These are phyloP conservation scores for Cladophialophora immunda DNA, from an alignment of 2,329 filamentous ascomycete species.

Conservation along the genomic window DNA sequence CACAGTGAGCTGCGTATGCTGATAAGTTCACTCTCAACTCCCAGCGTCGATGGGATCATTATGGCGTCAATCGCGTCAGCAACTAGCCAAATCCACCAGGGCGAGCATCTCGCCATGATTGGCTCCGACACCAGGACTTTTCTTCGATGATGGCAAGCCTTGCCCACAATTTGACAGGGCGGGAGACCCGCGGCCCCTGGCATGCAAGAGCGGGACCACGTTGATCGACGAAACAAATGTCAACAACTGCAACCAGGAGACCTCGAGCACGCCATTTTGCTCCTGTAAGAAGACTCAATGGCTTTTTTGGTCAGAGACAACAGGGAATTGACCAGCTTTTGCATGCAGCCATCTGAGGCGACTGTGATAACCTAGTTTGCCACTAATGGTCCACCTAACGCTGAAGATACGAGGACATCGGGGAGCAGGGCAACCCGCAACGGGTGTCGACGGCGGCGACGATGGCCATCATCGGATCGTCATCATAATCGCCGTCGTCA, in stretches of 20 bases:
- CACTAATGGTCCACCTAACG: not conserved
- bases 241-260: conserved; percentile 4
- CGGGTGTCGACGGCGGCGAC: not conserved
- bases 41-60: conserved; percentile 27
- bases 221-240: conserved; percentile 24
- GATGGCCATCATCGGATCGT: not conserved
- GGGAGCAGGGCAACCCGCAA: not conserved
- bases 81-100: conserved; percentile 12
- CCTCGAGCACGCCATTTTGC: conserved; percentile 25
- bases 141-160: not conserved
- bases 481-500: not conserved
- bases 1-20: not conserved
- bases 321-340: not conserved
- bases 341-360: not conserved
- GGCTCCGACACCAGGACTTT: conserved; percentile 12
- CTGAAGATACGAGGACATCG: not conserved
- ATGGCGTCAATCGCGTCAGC: conserved; percentile 31
- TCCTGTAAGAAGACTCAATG: conserved; percentile 20
- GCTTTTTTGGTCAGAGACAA: not conserved
- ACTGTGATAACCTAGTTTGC: not conserved
- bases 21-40: not conserved
- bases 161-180: conserved; percentile 19
- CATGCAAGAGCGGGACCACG: not conserved
- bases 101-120: conserved; percentile 11
- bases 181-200: conserved; percentile 13